Percentiles rank a stretch among this genome's conserved stretches.
phyloP scores from a whole-genome alignment of 768 basidiomycete genomes.

The Tulasnella sp. region DNA sequence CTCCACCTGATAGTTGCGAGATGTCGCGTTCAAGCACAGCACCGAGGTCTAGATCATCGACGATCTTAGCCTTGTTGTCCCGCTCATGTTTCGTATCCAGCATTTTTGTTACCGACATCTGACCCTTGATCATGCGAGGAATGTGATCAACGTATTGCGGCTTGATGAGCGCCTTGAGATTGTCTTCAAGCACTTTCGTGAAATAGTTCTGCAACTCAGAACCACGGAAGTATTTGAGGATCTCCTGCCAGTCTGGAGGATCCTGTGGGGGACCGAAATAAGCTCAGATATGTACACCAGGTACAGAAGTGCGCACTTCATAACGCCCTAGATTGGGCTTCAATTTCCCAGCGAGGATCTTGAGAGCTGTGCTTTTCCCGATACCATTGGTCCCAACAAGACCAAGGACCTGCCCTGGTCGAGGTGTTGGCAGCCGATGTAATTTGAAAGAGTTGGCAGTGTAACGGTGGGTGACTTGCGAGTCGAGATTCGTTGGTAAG shows the following conservation, averaged over 20 bases:
- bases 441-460: constrained; percentile 98
- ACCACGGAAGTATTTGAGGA: constrained; percentile 95
- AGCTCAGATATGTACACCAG: neutral
- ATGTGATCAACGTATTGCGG: constrained; percentile 99
- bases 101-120: constrained; percentile 80
- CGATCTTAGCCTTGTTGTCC: constrained; percentile 80
- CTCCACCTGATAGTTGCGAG: constrained; percentile 83
- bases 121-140: constrained; percentile 87
- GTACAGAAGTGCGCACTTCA: constrained; percentile 43
- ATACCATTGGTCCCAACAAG: constrained; percentile 99
- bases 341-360: constrained; percentile 91
- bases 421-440: constrained; percentile 91
- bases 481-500: constrained; percentile 90
- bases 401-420: constrained; percentile 97
- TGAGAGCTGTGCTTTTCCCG: constrained; percentile 95
- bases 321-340: constrained; percentile 97
- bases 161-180: constrained; percentile 96
- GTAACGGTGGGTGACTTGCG: constrained; percentile 95
- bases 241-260: constrained; percentile 98
- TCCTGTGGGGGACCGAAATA: constrained; percentile 46
- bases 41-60: constrained; percentile 77
- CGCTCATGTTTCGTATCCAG: constrained; percentile 81
- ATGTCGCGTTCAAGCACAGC: constrained; percentile 81
- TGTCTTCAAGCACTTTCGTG: constrained; percentile 97
- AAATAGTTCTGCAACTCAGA: constrained; percentile 99